Evolutionary conservation across 495 filamentous ascomycete genomes (phyloP).

Genomic region (Aspergillus biplanus): DNA sequence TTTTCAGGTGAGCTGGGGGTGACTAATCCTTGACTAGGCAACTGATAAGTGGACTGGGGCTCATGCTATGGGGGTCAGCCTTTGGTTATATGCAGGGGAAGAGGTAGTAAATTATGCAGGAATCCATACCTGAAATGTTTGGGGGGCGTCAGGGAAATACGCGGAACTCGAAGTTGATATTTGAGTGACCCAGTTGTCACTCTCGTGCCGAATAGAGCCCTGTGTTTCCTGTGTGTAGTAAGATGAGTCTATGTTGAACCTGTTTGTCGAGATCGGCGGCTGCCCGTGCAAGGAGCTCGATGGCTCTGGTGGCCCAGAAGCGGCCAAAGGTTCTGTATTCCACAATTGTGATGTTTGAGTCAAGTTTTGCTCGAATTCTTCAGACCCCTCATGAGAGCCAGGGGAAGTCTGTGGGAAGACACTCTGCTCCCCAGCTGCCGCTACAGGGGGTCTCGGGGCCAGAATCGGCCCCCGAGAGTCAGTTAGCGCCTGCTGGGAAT

Average conservation of each 20-base stretch:
- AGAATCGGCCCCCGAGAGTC: constrained; percentile 39
- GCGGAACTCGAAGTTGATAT: background rate
- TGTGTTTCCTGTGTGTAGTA: background rate
- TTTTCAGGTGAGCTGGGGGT: background rate
- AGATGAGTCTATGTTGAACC: background rate
- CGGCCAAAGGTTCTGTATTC: background rate
- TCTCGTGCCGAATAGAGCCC: background rate
- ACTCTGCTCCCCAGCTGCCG: constrained; percentile 21
- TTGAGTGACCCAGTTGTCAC: background rate
- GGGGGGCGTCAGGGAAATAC: background rate
- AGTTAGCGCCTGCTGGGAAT: constrained; percentile 38
- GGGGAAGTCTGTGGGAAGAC: constrained; percentile 7
- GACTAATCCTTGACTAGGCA: background rate
- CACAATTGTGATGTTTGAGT: constrained; percentile 2
- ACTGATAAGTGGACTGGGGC: background rate
- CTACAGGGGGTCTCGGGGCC: constrained; percentile 35
- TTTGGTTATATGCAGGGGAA: background rate
- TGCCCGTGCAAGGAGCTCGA: constrained; percentile 17
- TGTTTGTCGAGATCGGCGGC: constrained; percentile 11
- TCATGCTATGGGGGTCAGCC: background rate
- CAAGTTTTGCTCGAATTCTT: background rate
- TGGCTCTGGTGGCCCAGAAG: constrained; percentile 1
- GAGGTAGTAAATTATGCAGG: background rate
- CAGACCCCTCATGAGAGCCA: background rate
- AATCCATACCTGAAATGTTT: constrained; percentile 3